Conservation (phyloP, 1,139 yeast genomes). For the Arxiozyma heterogenica region DNA sequence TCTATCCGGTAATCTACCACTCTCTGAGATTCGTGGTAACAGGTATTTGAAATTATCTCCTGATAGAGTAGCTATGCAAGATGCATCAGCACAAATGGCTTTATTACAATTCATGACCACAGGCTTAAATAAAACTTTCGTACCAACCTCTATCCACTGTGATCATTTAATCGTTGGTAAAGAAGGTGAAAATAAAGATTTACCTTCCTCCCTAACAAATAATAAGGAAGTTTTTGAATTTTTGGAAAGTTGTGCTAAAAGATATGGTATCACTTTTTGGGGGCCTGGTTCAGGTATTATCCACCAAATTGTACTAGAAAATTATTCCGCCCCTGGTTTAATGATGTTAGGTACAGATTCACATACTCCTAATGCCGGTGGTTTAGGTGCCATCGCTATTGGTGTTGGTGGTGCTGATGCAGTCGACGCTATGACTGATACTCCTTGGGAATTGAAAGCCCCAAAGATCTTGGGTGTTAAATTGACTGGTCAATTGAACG, state of each 20-base stretch:
- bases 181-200: constrained; percentile 77
- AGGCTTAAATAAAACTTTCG: constrained; percentile 75
- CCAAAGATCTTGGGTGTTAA: constrained; percentile 89
- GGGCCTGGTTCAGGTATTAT: constrained; percentile 98
- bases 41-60: constrained; percentile 85
- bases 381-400: constrained; percentile 91
- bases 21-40: constrained; percentile 55
- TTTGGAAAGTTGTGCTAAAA: constrained; percentile 79
- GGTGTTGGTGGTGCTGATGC: constrained; percentile 99
- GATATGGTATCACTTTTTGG: constrained; percentile 96
- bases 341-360: constrained; percentile 97
- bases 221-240: constrained; percentile 93
- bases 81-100: constrained; percentile 98
- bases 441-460: constrained; percentile 99
- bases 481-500: constrained; percentile 73
- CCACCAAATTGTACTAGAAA: constrained; percentile 93
- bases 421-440: constrained; percentile 89
- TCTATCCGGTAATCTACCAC: constrained; percentile 40
- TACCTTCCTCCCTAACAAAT: constrained; percentile 63
- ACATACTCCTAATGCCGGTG: constrained; percentile 98
- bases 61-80: constrained; percentile 99
- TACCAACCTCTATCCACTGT: constrained; percentile 94
- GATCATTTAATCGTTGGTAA: constrained; percentile 96
- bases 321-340: constrained; percentile 88
- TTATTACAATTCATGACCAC: constrained; percentile 93